Evolutionary conservation across 1,284 basidiomycete genomes (phyloP).

Genomic region (Marasmius fiardii): DNA sequence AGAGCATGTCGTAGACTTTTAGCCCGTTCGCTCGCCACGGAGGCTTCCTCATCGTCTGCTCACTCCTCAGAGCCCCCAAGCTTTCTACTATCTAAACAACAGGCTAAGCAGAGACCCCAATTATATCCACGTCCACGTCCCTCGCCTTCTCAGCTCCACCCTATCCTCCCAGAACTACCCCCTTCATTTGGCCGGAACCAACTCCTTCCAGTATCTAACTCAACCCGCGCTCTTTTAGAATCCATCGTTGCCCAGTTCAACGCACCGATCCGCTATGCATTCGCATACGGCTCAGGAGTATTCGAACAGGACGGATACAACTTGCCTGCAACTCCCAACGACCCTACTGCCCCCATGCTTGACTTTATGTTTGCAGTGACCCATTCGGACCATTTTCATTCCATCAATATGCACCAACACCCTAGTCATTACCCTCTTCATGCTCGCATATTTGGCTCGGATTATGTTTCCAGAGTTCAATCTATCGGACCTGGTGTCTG

Average conservation of each 20-base stretch:
- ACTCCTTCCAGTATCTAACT: slow-evolving; percentile 70
- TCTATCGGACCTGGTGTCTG: slow-evolving; percentile 86
- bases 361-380: slow-evolving; percentile 97
- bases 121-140: slow-evolving; percentile 53
- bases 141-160: slow-evolving; percentile 35
- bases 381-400: slow-evolving; percentile 90
- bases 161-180: slow-evolving; percentile 53
- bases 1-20: slow-evolving; percentile 16
- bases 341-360: slow-evolving; percentile 71
- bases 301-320: slow-evolving; percentile 83
- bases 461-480: slow-evolving; percentile 76
- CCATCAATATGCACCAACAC: slow-evolving; percentile 88
- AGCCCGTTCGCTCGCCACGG: slow-evolving; percentile 48
- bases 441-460: slow-evolving; percentile 77
- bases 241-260: slow-evolving; percentile 74
- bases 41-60: slow-evolving; percentile 34
- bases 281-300: slow-evolving; percentile 93
- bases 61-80: slow-evolving; percentile 28
- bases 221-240: slow-evolving; percentile 75
- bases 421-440: slow-evolving; percentile 89
- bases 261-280: slow-evolving; percentile 88
- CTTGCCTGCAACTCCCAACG: slow-evolving; percentile 20
- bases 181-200: slow-evolving; percentile 80
- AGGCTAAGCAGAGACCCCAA: slow-evolving; percentile 30
- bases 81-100: slow-evolving; percentile 29